phyloP scores from a whole-genome alignment of 2,329 filamentous ascomycete genomes.

The Aspergillus aculeatinus region DNA sequence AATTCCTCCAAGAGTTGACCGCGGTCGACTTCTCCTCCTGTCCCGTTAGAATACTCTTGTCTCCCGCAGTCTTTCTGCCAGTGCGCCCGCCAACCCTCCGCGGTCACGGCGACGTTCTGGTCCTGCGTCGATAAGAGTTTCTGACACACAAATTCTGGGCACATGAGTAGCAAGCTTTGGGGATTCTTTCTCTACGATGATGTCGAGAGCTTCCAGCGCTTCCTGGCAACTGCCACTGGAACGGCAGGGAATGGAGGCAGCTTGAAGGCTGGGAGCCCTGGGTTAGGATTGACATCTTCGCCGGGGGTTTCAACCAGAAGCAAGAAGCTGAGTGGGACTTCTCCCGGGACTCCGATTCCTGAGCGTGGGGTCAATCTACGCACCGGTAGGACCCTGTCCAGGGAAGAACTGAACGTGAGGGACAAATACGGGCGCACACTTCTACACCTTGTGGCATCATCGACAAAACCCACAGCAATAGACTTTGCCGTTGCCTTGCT shows the following conservation, averaged over 20 bases:
- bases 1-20: slow-evolving; percentile 19
- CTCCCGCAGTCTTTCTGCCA: slow-evolving; percentile 59
- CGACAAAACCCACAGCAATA: slow-evolving; percentile 65
- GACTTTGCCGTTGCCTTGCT: slow-evolving; percentile 77
- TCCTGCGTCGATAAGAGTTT: slow-evolving; percentile 55
- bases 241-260: slow-evolving; percentile 32
- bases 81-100: slow-evolving; percentile 73
- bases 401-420: slow-evolving; percentile 77
- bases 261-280: slow-evolving; percentile 33
- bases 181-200: slow-evolving; percentile 96
- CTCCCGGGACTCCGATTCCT: slow-evolving; percentile 50
- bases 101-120: slow-evolving; percentile 86
- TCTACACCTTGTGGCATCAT: slow-evolving; percentile 79
- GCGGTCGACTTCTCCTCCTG: slow-evolving; percentile 12
- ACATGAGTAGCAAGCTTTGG: slow-evolving; percentile 97
- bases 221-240: slow-evolving; percentile 72
- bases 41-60: slow-evolving; percentile 30
- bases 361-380: slow-evolving; percentile 32
- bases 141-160: slow-evolving; percentile 43
- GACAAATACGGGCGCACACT: slow-evolving; percentile 80
- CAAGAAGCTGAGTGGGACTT: slow-evolving; percentile 44
- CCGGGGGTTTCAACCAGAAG: slow-evolving; percentile 46
- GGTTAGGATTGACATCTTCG: slow-evolving; percentile 30
- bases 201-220: slow-evolving; percentile 88
- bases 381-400: slow-evolving; percentile 44